These are phyloP conservation scores for Monosporozyma aerobia DNA, from an alignment of 805 yeast species.

Conservation along the genomic window DNA sequence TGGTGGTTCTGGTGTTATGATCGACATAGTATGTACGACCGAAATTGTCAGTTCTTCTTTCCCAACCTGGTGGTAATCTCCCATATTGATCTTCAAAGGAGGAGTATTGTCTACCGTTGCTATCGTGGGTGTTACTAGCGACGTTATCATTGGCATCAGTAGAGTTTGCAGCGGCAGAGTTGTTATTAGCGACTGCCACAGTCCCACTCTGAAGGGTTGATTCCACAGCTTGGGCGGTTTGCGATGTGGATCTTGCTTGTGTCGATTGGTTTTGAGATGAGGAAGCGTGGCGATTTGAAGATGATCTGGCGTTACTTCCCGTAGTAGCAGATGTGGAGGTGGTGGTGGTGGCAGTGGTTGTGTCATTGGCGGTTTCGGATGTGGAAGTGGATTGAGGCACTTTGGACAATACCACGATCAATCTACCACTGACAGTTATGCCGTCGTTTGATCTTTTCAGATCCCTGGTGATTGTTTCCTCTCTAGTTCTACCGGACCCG, in stretches of 20 bases:
- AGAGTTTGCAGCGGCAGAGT: conserved; percentile 9
- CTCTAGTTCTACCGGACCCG: conserved; percentile 28
- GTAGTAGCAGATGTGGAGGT: conserved; percentile 13
- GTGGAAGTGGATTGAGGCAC: conserved; percentile 13
- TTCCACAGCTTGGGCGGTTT: conserved; percentile 25
- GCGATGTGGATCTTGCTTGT: conserved; percentile 6
- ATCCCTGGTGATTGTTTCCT: conserved; percentile 88
- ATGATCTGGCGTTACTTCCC: conserved; percentile 4
- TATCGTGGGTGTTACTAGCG: conserved; percentile 8
- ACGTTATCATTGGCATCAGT: conserved; percentile 8
- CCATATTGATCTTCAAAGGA: conserved; percentile 97
- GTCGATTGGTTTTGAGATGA: conserved; percentile 6
- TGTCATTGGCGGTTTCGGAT: conserved; percentile 7
- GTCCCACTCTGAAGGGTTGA: conserved; percentile 23
- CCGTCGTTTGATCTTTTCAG: conserved; percentile 86
- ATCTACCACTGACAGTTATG: conserved; percentile 85
- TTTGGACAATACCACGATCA: conserved; percentile 62
- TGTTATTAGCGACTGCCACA: conserved; percentile 10
- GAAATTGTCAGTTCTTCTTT: conserved; percentile 91
- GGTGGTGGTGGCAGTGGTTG: conserved; percentile 7
- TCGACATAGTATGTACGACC: conserved; percentile 98
- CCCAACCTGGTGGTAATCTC: conserved; percentile 97
- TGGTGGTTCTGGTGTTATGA: conserved; percentile 93
- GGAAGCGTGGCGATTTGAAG: conserved; percentile 3
- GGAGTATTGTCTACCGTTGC: conserved; percentile 53